phyloP scores from a whole-genome alignment of 2,329 filamentous ascomycete species.

The Colletotrichum theobromicola region DNA sequence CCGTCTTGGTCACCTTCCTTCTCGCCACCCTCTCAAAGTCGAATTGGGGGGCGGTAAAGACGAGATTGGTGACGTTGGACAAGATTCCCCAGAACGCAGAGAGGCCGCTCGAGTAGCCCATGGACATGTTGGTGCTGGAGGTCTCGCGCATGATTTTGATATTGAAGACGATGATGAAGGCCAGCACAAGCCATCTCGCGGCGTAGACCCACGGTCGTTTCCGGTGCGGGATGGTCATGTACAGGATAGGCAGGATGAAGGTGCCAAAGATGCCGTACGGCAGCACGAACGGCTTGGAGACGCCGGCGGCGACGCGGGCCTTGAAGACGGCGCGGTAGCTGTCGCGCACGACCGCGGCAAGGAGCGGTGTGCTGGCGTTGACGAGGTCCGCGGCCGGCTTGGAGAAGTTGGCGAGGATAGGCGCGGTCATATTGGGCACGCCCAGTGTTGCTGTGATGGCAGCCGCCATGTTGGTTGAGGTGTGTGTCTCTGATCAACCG shows the following conservation, averaged over 20 bases:
- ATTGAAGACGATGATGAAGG: slow-evolving; percentile 48
- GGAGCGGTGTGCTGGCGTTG: slow-evolving; percentile 16
- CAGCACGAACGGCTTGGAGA: slow-evolving; percentile 53
- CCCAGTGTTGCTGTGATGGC: slow-evolving; percentile 3
- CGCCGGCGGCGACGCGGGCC: slow-evolving; percentile 40
- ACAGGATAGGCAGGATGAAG: slow-evolving; percentile 56
- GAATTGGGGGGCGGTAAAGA: slow-evolving; percentile 62
- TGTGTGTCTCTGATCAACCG: neutral
- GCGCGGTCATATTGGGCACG: slow-evolving; percentile 1
- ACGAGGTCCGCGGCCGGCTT: neutral
- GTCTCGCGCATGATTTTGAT: slow-evolving; percentile 42
- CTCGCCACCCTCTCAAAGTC: slow-evolving; percentile 57
- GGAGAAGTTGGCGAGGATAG: neutral
- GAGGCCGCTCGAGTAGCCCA: slow-evolving; percentile 56
- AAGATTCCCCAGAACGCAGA: slow-evolving; percentile 56
- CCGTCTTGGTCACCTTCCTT: slow-evolving; percentile 27
- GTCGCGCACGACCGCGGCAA: slow-evolving; percentile 25
- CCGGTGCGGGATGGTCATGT: slow-evolving; percentile 61
- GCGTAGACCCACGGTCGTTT: slow-evolving; percentile 54
- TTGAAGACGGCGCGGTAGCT: slow-evolving; percentile 42
- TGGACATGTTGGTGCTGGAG: slow-evolving; percentile 57
- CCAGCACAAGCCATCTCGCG: slow-evolving; percentile 55
- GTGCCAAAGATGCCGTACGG: slow-evolving; percentile 55
- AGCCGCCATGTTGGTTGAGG: neutral
- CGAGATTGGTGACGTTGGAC: slow-evolving; percentile 51